Conservation (phyloP, 2,329 filamentous ascomycete species). For the Nothopassalora personata region DNA sequence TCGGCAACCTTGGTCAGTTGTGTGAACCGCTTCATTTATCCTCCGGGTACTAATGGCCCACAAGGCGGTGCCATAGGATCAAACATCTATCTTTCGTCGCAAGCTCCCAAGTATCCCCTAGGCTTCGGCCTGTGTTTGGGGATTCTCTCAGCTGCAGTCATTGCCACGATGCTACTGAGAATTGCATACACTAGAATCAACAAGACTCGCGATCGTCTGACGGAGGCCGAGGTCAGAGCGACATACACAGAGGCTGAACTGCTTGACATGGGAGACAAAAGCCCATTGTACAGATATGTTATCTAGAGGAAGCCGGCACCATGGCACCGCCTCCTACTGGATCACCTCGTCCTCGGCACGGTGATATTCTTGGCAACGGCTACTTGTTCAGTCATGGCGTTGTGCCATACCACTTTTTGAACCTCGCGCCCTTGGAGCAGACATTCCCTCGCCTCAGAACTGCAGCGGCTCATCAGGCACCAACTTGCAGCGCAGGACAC, state of each 20-base stretch:
- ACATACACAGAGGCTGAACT: constrained; percentile 35
- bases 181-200: constrained; percentile 29
- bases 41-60: not conserved
- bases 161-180: constrained; percentile 19
- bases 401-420: too few relatives aligned
- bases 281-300: constrained; percentile 35
- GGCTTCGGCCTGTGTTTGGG: constrained; percentile 38
- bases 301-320: constrained; percentile 1
- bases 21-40: not conserved
- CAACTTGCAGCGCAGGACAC: too few relatives aligned
- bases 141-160: constrained; percentile 18
- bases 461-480: too few relatives aligned
- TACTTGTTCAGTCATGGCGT: too few relatives aligned
- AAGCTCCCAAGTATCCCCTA: constrained; percentile 47
- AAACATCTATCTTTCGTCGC: constrained; percentile 38
- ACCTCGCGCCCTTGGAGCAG: too few relatives aligned
- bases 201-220: constrained; percentile 28
- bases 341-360: too few relatives aligned
- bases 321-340: too few relatives aligned
- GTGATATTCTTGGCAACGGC: too few relatives aligned
- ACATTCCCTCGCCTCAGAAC: too few relatives aligned
- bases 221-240: constrained; percentile 31
- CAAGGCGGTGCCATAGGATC: not conserved
- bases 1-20: not conserved
- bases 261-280: constrained; percentile 34